Evolutionary conservation across 345 rosid genomes (phyloP).

Genomic region (Salix dunnii): DNA sequence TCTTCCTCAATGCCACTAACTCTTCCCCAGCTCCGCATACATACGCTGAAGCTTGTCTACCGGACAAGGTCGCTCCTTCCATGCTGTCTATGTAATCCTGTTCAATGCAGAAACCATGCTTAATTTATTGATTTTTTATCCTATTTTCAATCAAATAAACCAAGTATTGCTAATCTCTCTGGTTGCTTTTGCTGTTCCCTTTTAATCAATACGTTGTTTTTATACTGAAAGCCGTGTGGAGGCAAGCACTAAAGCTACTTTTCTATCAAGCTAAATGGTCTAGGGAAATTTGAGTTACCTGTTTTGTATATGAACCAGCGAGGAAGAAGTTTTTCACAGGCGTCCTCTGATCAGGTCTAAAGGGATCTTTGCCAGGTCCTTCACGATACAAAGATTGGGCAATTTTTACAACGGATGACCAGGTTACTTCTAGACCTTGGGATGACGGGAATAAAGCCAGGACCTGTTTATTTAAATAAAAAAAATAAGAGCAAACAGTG

Average conservation of each 20-base stretch:
- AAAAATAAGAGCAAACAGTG: not conserved
- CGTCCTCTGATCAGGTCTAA: conserved; percentile 94
- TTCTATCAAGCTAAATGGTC: not conserved
- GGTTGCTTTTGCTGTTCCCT: not conserved
- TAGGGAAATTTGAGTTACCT: conserved; percentile 42
- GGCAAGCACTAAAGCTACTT: not conserved
- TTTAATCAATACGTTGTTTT: not conserved
- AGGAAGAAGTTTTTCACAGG: conserved; percentile 90
- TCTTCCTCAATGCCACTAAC: conserved; percentile 61
- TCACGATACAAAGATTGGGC: conserved; percentile 94
- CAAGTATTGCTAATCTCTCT: not conserved
- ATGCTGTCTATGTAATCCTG: conserved; percentile 99
- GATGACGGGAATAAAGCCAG: conserved; percentile 78
- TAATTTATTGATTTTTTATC: not conserved
- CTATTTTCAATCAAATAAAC: not conserved
- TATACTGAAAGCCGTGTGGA: not conserved
- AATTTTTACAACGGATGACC: conserved; percentile 96
- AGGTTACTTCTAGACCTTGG: conserved; percentile 70
- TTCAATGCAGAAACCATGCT: not conserved
- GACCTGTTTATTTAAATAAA: conserved; percentile 41
- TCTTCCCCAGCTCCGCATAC: conserved; percentile 83
- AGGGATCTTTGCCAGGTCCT: conserved; percentile 95
- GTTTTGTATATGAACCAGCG: conserved; percentile 92
- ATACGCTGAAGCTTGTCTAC: conserved; percentile 88
- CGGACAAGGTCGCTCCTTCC: conserved; percentile 97